phyloP scores from a whole-genome alignment of 495 filamentous ascomycete genomes.

The Penicillium egyptiacum region DNA sequence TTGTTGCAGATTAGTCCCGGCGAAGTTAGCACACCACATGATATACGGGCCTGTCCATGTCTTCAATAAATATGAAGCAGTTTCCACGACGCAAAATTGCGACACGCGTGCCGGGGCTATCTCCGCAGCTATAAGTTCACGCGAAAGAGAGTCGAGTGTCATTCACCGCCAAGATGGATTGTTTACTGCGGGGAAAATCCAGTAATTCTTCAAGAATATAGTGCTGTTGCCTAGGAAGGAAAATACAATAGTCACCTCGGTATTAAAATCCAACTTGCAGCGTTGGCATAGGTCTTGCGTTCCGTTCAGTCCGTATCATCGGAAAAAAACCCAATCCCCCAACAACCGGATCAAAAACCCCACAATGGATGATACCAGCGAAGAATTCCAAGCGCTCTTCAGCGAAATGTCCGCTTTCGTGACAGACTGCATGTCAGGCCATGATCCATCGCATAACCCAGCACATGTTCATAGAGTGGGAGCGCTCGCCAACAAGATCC shows the following conservation, averaged over 20 bases:
- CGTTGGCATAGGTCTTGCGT: background rate
- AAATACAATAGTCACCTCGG: background rate
- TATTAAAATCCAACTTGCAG: background rate
- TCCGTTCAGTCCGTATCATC: background rate
- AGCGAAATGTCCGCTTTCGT: conserved; percentile 57
- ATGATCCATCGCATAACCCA: conserved; percentile 86
- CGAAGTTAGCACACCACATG: too few relatives aligned
- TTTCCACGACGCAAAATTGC: background rate
- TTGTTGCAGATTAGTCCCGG: background rate
- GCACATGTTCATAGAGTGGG: conserved; percentile 79
- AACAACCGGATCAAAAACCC: background rate
- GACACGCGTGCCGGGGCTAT: background rate
- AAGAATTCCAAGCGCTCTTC: conserved; percentile 40
- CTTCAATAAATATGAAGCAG: background rate
- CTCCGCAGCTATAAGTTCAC: background rate
- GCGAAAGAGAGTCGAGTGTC: background rate
- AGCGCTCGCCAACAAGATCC: conserved; percentile 62
- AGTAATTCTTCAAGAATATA: background rate
- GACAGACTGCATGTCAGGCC: conserved; percentile 69
- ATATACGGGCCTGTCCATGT: background rate
- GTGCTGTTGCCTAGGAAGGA: background rate
- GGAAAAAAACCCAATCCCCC: background rate
- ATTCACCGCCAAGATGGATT: conserved; percentile 18
- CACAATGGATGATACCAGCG: conserved; percentile 17
- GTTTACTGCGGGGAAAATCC: conserved; percentile 15